phyloP scores from a whole-genome alignment of 768 basidiomycete species.

The Trametes maxima region DNA sequence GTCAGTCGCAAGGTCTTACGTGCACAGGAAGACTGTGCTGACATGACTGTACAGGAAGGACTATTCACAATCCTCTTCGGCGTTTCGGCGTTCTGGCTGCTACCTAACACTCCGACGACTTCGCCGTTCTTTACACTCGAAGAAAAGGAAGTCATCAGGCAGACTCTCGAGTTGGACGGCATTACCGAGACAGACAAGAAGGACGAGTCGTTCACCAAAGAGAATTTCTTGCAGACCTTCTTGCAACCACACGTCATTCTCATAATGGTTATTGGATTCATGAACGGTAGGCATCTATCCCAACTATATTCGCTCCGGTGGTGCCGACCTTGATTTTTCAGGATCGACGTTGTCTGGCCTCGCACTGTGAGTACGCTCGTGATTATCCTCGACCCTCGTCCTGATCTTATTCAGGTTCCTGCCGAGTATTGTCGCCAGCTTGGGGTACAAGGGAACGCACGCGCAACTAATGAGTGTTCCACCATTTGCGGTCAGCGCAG shows the following conservation, averaged over 20 bases:
- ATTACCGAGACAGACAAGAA: conserved; percentile 43
- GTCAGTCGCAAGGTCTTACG: conserved; percentile 29
- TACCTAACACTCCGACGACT: conserved; percentile 30
- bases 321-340: neutral
- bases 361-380: conserved; percentile 26
- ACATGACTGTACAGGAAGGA: conserved; percentile 47
- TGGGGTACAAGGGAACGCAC: conserved; percentile 32
- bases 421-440: conserved; percentile 31
- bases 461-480: conserved; percentile 39
- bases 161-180: conserved; percentile 11
- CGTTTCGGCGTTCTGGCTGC: conserved; percentile 50
- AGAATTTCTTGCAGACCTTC: conserved; percentile 51
- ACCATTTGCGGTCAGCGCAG: conserved; percentile 35
- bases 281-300: conserved; percentile 44
- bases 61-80: conserved; percentile 65
- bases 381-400: neutral
- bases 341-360: conserved; percentile 28
- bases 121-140: conserved; percentile 7
- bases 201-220: conserved; percentile 56
- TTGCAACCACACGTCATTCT: conserved; percentile 58
- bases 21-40: neutral
- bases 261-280: conserved; percentile 52
- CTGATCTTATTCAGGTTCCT: conserved; percentile 22
- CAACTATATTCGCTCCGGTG: neutral
- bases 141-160: neutral